Base-by-base conservation (phyloP, 345 rosid genomes). In the Sonneratia alba region DNA sequence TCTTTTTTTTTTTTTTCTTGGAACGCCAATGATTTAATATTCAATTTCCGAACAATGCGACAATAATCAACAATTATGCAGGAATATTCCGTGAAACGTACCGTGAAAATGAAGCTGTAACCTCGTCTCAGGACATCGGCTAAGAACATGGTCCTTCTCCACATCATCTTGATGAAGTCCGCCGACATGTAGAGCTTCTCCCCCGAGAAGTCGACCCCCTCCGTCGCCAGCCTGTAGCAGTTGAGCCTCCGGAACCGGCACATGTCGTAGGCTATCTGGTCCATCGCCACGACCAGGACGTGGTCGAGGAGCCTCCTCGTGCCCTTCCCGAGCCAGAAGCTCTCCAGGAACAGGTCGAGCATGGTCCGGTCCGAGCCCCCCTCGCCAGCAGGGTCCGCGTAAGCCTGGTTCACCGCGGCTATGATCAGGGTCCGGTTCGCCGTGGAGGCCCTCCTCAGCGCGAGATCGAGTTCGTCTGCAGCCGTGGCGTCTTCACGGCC, bases 131-230 rank as follows among this genome's bases (percentile, higher is more conserved):
- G 96, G 1, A 94, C 88, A 11, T 89, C 84, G 3, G 79, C 70
- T 19, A 89, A 84, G 22, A 94, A 82, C 22, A 32, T 68, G 9
- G 96, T 94, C 56, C 98, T 78, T 3, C 83, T 76, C 97, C 98
- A 91, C 97, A 89, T 94, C 97, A 94, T 88, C 80, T 79, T 86
- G 36, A 91, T 78, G 73, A 91, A 94, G 9, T 83, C 97, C 1
- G 62, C 53, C 0, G 98, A 86, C 97, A 89, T 89, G 82, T 73
- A 91, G 3, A 88, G 73, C 77, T 81, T 80, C 85, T 93, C 98
- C 36, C 78, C 80, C 0, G 48, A 71, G 62, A 79, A 78, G 78
- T 76, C 86, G 34, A 86, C 83, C 6, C 87, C 96, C 1, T 81
- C 86, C 1, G 91, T 86, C 4, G 70, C 85, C 22, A 91, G 76